Conservation (phyloP, 2,329 filamentous ascomycete genomes). For the Annulohypoxylon truncatum region DNA sequence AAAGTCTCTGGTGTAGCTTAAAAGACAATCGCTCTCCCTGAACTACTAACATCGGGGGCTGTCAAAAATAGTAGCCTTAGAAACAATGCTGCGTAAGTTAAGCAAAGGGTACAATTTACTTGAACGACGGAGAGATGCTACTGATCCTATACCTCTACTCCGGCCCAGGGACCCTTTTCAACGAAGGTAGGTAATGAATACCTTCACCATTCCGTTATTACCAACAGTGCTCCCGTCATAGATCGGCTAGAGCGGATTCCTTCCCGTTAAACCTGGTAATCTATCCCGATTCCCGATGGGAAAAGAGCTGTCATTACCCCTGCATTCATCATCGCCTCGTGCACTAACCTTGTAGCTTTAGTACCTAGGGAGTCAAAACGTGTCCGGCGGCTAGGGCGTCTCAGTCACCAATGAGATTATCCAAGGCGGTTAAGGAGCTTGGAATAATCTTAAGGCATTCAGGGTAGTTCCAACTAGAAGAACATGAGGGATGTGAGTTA, state of each 20-base stretch:
- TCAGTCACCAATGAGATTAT: conserved; percentile 24
- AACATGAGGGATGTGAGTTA: conserved; percentile 8
- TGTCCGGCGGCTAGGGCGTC: conserved; percentile 33
- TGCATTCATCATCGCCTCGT: conserved; percentile 28
- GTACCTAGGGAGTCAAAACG: conserved; percentile 10
- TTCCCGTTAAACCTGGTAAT: conserved; percentile 35
- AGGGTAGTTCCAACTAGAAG: conserved; percentile 24
- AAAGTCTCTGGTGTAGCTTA: conserved; percentile 20
- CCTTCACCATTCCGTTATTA: neutral
- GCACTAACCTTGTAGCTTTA: conserved; percentile 31
- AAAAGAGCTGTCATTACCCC: conserved; percentile 17
- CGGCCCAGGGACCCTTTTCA: neutral
- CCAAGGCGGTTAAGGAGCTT: conserved; percentile 8
- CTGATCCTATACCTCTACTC: neutral
- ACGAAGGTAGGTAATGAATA: conserved; percentile 1
- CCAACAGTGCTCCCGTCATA: conserved; percentile 30
- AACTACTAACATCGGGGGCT: conserved; percentile 12
- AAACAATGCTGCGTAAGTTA: neutral
- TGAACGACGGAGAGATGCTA: neutral
- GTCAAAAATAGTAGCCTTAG: conserved; percentile 19
- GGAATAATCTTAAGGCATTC: conserved; percentile 16
- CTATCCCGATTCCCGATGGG: conserved; percentile 25
- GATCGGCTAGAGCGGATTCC: conserved; percentile 35
- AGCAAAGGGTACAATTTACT: conserved; percentile 9
- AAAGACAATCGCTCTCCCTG: conserved; percentile 4